phyloP scores from a whole-genome alignment of 768 basidiomycete species.

The Termitomyces bulborhizus region DNA sequence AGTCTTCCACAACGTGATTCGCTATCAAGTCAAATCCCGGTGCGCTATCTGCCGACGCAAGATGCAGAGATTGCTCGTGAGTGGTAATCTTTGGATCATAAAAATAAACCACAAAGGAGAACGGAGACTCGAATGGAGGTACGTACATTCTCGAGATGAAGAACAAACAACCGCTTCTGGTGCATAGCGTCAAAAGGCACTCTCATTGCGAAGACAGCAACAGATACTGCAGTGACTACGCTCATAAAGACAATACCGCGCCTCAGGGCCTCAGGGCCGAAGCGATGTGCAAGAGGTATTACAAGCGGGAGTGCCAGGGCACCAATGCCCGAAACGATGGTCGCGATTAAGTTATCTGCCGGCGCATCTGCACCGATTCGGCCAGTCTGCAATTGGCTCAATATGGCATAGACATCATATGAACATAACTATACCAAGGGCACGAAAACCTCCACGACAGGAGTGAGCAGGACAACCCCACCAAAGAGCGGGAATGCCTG shows the following conservation, averaged over 20 bases:
- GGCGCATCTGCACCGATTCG: constrained; percentile 80
- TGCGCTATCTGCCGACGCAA: constrained; percentile 78
- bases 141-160: constrained; percentile 83
- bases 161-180: constrained; percentile 79
- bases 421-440: constrained; percentile 53
- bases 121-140: background rate
- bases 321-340: constrained; percentile 55
- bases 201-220: constrained; percentile 56
- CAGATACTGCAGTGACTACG: constrained; percentile 38
- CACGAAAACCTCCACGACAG: constrained; percentile 82
- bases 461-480: constrained; percentile 50
- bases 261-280: constrained; percentile 33
- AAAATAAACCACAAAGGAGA: background rate
- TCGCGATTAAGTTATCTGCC: constrained; percentile 83
- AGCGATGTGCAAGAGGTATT: constrained; percentile 72
- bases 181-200: constrained; percentile 78
- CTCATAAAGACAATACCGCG: constrained; percentile 39
- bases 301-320: constrained; percentile 53
- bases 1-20: constrained; percentile 48
- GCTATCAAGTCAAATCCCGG: constrained; percentile 68
- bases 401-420: background rate
- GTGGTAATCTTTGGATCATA: constrained; percentile 52
- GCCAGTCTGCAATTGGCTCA: constrained; percentile 54
- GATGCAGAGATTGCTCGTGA: constrained; percentile 65
- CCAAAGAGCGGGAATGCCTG: constrained; percentile 49